Evolutionary conservation across 768 basidiomycete species (phyloP).

Genomic region (Rhodotorula toruloides): DNA sequence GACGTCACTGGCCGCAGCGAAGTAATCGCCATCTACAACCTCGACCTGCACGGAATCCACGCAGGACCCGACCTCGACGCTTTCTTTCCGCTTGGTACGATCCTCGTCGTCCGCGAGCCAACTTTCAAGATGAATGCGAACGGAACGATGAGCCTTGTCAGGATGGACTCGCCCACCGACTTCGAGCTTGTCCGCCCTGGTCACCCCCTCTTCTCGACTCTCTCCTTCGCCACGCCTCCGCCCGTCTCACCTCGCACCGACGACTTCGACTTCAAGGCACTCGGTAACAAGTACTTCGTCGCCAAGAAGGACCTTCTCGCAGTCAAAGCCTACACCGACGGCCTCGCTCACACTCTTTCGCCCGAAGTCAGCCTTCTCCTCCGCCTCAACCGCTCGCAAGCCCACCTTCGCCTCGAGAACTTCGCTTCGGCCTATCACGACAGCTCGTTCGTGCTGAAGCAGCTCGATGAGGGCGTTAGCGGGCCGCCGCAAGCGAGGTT

Average conservation of each 20-base stretch:
- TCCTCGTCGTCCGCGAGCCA: conserved; percentile 47
- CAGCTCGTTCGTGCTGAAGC: neutral
- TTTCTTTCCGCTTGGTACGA: conserved; percentile 44
- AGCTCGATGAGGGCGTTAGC: neutral
- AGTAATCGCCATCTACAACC: neutral
- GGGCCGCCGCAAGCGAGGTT: conserved; percentile 49
- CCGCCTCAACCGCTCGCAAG: conserved; percentile 20
- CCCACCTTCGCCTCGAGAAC: conserved; percentile 16
- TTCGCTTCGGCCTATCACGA: conserved; percentile 13
- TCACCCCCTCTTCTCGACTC: conserved; percentile 24
- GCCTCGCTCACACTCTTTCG: conserved; percentile 1
- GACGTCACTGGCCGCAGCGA: conserved; percentile 10
- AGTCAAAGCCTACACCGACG: conserved; percentile 40
- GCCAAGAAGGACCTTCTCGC: conserved; percentile 42
- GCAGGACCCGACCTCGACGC: conserved; percentile 38
- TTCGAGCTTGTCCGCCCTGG: neutral
- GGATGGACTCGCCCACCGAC: conserved; percentile 45
- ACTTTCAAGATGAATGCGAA: conserved; percentile 38
- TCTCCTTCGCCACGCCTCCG: neutral
- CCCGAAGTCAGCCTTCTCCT: conserved; percentile 6
- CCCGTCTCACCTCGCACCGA: neutral
- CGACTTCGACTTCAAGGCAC: conserved; percentile 36
- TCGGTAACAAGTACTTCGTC: conserved; percentile 43
- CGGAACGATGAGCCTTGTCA: conserved; percentile 36
- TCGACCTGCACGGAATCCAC: neutral